A percentile compares a stretch with the other conserved stretches of the same genome.
Evolutionary conservation across 306 rosid species (phyloP).

Genomic region (Spatholobus suberectus): DNA sequence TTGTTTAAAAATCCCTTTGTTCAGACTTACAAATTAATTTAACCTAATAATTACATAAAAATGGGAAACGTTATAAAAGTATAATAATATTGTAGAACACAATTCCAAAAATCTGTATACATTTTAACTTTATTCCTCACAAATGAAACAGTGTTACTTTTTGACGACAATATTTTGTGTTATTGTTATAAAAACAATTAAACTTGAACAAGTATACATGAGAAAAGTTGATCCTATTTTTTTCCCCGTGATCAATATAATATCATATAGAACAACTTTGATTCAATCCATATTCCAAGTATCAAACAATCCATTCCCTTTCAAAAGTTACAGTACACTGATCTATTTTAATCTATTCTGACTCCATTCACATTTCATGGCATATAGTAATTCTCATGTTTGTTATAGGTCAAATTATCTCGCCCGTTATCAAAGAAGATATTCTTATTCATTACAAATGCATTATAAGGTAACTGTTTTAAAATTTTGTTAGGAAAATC

Average conservation of each 20-base stretch:
- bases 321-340: neutral
- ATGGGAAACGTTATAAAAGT: neutral
- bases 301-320: neutral
- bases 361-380: neutral
- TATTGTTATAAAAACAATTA: neutral
- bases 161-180: neutral
- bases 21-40: neutral
- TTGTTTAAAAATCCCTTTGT: too few relatives aligned
- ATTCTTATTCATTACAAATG: neutral
- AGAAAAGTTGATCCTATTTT: neutral
- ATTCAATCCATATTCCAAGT: neutral
- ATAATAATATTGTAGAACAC: neutral
- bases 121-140: neutral
- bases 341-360: neutral
- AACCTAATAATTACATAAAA: neutral
- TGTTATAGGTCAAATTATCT: neutral
- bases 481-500: neutral
- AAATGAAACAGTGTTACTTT: neutral
- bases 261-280: neutral
- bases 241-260: neutral
- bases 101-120: neutral
- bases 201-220: neutral
- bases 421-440: neutral
- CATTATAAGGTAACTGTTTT: neutral
- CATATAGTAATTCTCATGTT: neutral